These are phyloP conservation scores for Amanita inopinata DNA, from an alignment of 768 basidiomycete genomes.

Conservation along the genomic window DNA sequence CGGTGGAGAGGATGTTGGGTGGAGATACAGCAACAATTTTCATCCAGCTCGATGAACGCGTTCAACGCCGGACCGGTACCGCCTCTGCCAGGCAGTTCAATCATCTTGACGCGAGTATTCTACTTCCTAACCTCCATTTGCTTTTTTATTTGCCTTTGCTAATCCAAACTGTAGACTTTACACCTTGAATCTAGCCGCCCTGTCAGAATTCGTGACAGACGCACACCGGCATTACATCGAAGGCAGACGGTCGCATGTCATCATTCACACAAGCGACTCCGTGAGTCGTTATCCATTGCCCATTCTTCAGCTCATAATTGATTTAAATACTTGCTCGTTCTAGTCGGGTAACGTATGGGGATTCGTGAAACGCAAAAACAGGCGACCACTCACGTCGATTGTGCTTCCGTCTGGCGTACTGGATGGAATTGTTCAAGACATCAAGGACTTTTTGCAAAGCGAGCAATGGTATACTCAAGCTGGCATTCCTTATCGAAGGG, in stretches of 20 bases:
- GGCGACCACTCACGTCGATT: constrained; percentile 47
- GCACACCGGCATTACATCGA: constrained; percentile 31
- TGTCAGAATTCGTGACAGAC: constrained; percentile 33
- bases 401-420: constrained; percentile 50
- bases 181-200: constrained; percentile 29
- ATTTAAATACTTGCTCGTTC: constrained; percentile 12
- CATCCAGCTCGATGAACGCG: too few relatives aligned
- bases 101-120: too few relatives aligned
- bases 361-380: constrained; percentile 43
- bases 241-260: constrained; percentile 30
- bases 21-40: constrained; percentile 27
- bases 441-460: constrained; percentile 46
- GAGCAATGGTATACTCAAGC: constrained; percentile 54
- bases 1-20: constrained; percentile 32
- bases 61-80: too few relatives aligned
- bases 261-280: constrained; percentile 26
- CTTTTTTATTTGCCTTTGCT: too few relatives aligned
- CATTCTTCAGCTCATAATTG: constrained; percentile 38
- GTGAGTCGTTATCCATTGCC: constrained; percentile 22
- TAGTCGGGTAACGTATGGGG: constrained; percentile 18
- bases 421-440: constrained; percentile 49
- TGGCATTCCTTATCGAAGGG: constrained; percentile 61
- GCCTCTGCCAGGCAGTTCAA: too few relatives aligned
- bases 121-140: too few relatives aligned
- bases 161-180: too few relatives aligned